Evolutionary conservation across 2,329 filamentous ascomycete species (phyloP).

Genomic region (Colletotrichum abscissum): DNA sequence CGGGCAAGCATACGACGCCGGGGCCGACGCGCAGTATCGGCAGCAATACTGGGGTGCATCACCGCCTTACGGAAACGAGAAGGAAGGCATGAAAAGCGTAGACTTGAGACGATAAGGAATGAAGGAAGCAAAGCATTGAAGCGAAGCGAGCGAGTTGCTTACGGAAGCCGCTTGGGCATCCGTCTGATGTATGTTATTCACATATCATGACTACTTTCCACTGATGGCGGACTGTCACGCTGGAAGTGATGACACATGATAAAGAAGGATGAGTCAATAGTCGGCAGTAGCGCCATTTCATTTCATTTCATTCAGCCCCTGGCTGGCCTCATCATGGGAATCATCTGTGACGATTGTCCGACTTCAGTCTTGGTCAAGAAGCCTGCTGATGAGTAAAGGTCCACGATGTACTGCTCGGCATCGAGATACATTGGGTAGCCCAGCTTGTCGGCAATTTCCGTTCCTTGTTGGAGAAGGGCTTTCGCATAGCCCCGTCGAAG

Average conservation of each 20-base stretch:
- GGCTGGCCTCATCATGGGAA: constrained; percentile 36
- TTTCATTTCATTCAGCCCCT: background rate
- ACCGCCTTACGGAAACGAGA: constrained; percentile 4
- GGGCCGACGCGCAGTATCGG: background rate
- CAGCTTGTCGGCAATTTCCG: constrained; percentile 28
- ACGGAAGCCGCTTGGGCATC: background rate
- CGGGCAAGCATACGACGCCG: background rate
- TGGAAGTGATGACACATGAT: background rate
- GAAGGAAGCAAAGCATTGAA: constrained; percentile 8
- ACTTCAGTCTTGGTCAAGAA: constrained; percentile 24
- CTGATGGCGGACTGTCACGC: background rate
- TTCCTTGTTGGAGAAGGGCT: constrained; percentile 26
- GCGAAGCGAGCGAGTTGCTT: constrained; percentile 13
- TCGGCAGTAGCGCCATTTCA: background rate
- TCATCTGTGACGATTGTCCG: constrained; percentile 24
- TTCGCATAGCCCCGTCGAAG: constrained; percentile 31
- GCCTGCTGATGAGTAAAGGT: constrained; percentile 32
- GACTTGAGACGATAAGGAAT: constrained; percentile 3
- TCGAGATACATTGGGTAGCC: constrained; percentile 36
- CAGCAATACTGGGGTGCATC: constrained; percentile 14
- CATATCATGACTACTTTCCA: background rate
- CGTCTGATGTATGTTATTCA: constrained; percentile 12
- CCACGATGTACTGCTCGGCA: constrained; percentile 29
- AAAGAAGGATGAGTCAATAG: background rate
- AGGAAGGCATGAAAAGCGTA: background rate